Base-by-base conservation (phyloP, 164 flowering plant genomes). In the Piper betle region DNA sequence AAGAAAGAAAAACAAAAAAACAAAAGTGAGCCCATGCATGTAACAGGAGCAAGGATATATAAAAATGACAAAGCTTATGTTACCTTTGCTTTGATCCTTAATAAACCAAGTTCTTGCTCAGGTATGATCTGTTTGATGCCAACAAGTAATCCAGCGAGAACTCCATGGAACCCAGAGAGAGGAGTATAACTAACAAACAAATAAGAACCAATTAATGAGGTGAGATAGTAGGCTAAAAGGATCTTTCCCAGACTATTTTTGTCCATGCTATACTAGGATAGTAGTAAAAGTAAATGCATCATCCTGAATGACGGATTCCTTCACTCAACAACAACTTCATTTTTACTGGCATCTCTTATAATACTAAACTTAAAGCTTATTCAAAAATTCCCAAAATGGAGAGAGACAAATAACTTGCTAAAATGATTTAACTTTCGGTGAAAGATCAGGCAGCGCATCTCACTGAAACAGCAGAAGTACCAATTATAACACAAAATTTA, bases 61-160 rank as follows among this genome's bases (percentile, higher is more conserved):
- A 10, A 8, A 2, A 43, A 43, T 1, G 12, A 43, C 8, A 55
- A 55, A 18, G 13, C 57, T 37, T 13, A 16, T 20, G 63, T 66
- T 68, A 93, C 97, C 94, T 88, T 90, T 62, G 91, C 86, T 78
- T 84, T 86, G 37, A 91, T 70, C 73, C 79, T 88, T 71, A 88
- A 64, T 11, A 78, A n/a, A 57, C 86, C 60, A 38, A 89, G 68
- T 73, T 90, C 95, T 59, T 85, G 96, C 69, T 93, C 93, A 57
- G 99, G 97, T 69, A 93, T 69, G n/a, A 90, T 91, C 75, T 90
- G 99, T 82, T 93, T 93, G 67, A 90, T 73, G n/a, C 97, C 99
- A 60, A 93, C 99, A 60, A 88, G 74, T 64, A 93, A 81, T 17
- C 95, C 99, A 41, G 82, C 69, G 19, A 93, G 81, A 62, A 90